These are phyloP conservation scores for Pisolithus tinctorius DNA, from an alignment of 768 basidiomycete species.

Conservation along the genomic window DNA sequence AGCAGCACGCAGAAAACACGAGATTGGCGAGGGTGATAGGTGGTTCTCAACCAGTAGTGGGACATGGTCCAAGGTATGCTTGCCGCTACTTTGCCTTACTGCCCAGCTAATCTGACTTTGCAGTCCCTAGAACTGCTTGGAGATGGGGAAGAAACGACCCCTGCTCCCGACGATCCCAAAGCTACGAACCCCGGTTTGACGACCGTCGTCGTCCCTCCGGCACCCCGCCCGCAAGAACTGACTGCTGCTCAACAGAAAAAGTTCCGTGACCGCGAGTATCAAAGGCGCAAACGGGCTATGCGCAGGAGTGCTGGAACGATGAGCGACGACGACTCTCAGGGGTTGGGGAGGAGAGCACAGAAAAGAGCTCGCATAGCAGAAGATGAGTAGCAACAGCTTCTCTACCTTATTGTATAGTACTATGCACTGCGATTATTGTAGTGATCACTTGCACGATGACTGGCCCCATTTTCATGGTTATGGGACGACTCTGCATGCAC, in stretches of 20 bases:
- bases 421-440: no score
- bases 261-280: slow-evolving; percentile 74
- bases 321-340: slow-evolving; percentile 65
- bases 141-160: slow-evolving; percentile 58
- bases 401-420: neutral
- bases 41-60: slow-evolving; percentile 78
- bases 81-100: slow-evolving; percentile 1
- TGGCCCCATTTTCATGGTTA: slow-evolving; percentile 19
- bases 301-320: slow-evolving; percentile 58
- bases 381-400: slow-evolving; percentile 43
- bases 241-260: slow-evolving; percentile 71
- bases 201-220: slow-evolving; percentile 72
- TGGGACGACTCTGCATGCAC: no score
- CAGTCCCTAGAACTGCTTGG: slow-evolving; percentile 73
- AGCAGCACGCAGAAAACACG: slow-evolving; percentile 55
- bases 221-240: slow-evolving; percentile 59
- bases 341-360: slow-evolving; percentile 51
- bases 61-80: slow-evolving; percentile 63
- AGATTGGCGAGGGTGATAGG: slow-evolving; percentile 71
- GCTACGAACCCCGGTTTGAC: slow-evolving; percentile 67
- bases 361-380: slow-evolving; percentile 64
- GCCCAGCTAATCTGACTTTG: slow-evolving; percentile 2
- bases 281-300: slow-evolving; percentile 65
- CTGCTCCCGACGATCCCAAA: slow-evolving; percentile 58
- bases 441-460: no score